Base-by-base conservation (phyloP, 2,329 filamentous ascomycete species). In the Dothidotthia symphoricarpi region DNA sequence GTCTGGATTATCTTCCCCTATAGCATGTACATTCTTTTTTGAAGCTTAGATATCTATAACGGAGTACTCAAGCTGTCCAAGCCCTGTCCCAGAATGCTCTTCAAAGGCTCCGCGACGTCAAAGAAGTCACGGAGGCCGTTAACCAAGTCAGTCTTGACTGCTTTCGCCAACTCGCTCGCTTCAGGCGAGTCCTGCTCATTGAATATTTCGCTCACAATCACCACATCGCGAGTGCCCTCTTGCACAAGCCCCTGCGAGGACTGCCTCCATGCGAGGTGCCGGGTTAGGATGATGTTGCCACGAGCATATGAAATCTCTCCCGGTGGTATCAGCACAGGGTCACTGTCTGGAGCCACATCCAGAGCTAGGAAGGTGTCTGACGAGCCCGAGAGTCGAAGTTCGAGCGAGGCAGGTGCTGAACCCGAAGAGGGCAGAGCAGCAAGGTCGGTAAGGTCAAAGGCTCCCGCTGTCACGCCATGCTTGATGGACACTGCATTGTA, bases 401-500 rank as follows among this genome's bases (percentile, higher is more conserved):
- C 26, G 26, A 28, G 26, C 7, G 26, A 28, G 26, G 26, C 26
- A 28, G 26, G 26, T 28, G 26, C 26, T 28, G 26, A 28, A 28
- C 15, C 26, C n/a, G 26, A 28, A 13, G 26, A 28, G 26, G 26
- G 26, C 26, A 28, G 26, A 28, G 26, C 26, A 28, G 26, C 26
- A 28, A 28, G 26, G 26, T 28, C 26, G 26, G 26, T 14, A 28
- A 28, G 26, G 26, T 28, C 26, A 28, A 28, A 28, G 26, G 26
- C 26, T 13, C 26, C 26, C 26, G 26, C 26, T 28, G 26, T 28
- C 26, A 28, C 26, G 6, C 26, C 26, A 28, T 28, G 26, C 26
- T 28, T 28, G 26, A 28, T 28, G 26, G 26, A 28, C 26, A 28
- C 26, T 28, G 26, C 26, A 28, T 28, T 28, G 26, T 28, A 28